phyloP scores from a whole-genome alignment of 1,284 basidiomycete genomes.

The Austroboletus niveus region DNA sequence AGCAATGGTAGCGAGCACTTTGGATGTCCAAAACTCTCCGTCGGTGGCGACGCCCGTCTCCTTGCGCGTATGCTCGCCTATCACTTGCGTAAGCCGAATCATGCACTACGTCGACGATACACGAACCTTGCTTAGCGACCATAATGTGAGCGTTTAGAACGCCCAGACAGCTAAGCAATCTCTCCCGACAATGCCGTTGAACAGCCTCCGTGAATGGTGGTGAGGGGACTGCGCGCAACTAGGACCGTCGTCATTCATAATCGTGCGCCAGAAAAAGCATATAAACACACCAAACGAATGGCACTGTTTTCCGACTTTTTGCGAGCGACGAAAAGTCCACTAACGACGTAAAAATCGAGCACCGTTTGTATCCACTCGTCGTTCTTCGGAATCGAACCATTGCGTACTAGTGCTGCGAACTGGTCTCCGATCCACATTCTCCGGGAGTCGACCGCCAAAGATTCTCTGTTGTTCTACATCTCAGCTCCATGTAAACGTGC shows the following conservation, averaged over 20 bases:
- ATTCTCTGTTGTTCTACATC: slow-evolving; percentile 38
- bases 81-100: not conserved
- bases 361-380: slow-evolving; percentile 76
- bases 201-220: slow-evolving; percentile 75
- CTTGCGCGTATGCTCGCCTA: slow-evolving; percentile 51
- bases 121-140: slow-evolving; percentile 48
- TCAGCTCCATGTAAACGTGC: slow-evolving; percentile 10
- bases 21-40: slow-evolving; percentile 80
- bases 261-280: not conserved
- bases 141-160: slow-evolving; percentile 67
- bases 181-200: slow-evolving; percentile 63
- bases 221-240: slow-evolving; percentile 59
- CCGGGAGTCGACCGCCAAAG: slow-evolving; percentile 50
- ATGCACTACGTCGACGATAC: not conserved
- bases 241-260: slow-evolving; percentile 6
- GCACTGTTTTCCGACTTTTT: slow-evolving; percentile 73
- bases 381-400: slow-evolving; percentile 77
- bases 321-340: slow-evolving; percentile 79
- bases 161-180: slow-evolving; percentile 73
- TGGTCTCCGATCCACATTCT: slow-evolving; percentile 89
- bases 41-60: slow-evolving; percentile 62
- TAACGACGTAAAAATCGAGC: slow-evolving; percentile 79
- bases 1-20: slow-evolving; percentile 62
- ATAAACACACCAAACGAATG: slow-evolving; percentile 56
- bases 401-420: slow-evolving; percentile 75